These are phyloP conservation scores for Akebia trifoliata DNA, from an alignment of 164 flowering plant genomes.

Conservation along the genomic window DNA sequence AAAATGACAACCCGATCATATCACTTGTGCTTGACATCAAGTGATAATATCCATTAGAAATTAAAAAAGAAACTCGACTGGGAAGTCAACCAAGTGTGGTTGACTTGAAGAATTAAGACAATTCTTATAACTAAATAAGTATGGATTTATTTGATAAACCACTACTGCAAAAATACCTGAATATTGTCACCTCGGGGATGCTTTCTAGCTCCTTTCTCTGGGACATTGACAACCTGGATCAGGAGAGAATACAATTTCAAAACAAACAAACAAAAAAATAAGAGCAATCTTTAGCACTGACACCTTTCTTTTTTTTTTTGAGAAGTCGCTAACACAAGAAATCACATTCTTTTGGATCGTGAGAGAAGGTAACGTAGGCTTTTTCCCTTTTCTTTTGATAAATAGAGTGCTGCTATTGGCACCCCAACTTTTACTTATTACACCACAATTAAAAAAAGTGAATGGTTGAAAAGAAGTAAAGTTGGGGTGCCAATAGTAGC, in stretches of 20 bases:
- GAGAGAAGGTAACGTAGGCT: too few relatives aligned
- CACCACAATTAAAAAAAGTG: too few relatives aligned
- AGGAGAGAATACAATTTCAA: neutral
- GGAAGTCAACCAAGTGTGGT: neutral
- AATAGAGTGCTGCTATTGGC: too few relatives aligned
- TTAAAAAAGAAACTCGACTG: neutral
- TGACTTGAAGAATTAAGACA: neutral
- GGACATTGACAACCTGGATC: constrained; percentile 81
- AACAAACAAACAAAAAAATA: neutral
- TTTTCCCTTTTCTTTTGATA: too few relatives aligned
- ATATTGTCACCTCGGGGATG: constrained; percentile 94
- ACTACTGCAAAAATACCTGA: constrained; percentile 50
- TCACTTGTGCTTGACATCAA: neutral
- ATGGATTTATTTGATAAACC: neutral
- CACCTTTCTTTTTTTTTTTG: too few relatives aligned
- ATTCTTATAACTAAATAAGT: neutral
- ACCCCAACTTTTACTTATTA: too few relatives aligned
- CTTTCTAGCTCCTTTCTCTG: constrained; percentile 95
- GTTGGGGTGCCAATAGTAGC: too few relatives aligned
- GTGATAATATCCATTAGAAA: neutral
- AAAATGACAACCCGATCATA: neutral
- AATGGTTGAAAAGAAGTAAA: too few relatives aligned
- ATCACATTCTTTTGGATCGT: too few relatives aligned
- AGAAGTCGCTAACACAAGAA: too few relatives aligned
- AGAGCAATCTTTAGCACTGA: neutral